A percentile compares a stretch with the other conserved stretches of the same genome.
Conservation (phyloP, 345 rosid species). For the Eucalyptus polybractea region DNA sequence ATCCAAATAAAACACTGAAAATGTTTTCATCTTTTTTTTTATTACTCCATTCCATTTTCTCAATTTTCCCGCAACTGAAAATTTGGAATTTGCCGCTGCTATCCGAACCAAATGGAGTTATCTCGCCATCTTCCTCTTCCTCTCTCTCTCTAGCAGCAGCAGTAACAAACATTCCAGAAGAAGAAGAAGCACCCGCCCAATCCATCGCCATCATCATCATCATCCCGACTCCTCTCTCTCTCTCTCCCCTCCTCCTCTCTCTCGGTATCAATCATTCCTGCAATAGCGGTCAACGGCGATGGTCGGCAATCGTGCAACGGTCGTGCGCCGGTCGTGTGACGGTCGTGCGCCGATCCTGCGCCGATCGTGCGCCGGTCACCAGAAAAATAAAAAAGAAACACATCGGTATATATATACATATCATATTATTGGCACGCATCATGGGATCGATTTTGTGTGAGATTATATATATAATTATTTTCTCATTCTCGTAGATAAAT, state of each 20-base stretch:
- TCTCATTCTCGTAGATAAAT: background rate
- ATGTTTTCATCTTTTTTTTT: background rate
- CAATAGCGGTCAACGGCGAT: accelerated
- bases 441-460: background rate
- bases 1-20: background rate
- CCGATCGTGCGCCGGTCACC: too few species aligned
- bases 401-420: background rate
- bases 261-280: background rate
- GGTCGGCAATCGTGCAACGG: too few species aligned
- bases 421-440: too few species aligned
- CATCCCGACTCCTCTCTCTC: too few species aligned
- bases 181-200: background rate
- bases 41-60: background rate
- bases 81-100: background rate
- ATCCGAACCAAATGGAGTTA: background rate
- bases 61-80: background rate
- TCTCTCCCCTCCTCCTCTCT: too few species aligned
- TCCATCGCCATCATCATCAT: background rate
- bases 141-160: background rate
- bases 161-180: background rate
- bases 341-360: too few species aligned
- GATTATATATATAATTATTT: too few species aligned
- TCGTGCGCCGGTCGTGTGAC: too few species aligned
- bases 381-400: background rate
- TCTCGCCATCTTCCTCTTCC: background rate